These are phyloP conservation scores for Fusarium secorum DNA, from an alignment of 2,329 filamentous ascomycete species.

Conservation along the genomic window DNA sequence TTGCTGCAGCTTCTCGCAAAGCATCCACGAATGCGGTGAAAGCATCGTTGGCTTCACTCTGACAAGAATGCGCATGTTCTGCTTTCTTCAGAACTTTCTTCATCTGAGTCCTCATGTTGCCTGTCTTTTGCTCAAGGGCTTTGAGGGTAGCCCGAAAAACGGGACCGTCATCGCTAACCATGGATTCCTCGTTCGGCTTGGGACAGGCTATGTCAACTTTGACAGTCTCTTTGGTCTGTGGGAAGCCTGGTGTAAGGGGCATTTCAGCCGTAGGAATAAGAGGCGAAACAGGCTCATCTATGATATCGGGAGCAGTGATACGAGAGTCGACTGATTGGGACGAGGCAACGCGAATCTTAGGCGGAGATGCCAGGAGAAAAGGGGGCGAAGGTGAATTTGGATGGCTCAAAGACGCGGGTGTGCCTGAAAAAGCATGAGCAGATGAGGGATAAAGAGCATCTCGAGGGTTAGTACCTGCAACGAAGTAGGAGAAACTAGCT, in stretches of 20 bases:
- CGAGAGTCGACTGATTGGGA: constrained; percentile 86
- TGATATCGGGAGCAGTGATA: constrained; percentile 73
- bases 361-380: constrained; percentile 76
- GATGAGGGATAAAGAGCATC: not conserved
- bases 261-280: constrained; percentile 51
- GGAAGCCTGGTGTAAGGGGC: constrained; percentile 38
- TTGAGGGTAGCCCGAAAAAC: constrained; percentile 97
- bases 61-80: constrained; percentile 84
- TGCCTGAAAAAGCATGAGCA: constrained; percentile 50
- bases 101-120: constrained; percentile 91
- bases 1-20: constrained; percentile 84
- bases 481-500: constrained; percentile 94
- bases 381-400: constrained; percentile 74
- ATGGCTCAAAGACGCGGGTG: constrained; percentile 56
- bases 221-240: constrained; percentile 59
- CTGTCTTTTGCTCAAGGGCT: constrained; percentile 93
- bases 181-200: constrained; percentile 84
- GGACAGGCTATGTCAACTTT: constrained; percentile 90
- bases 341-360: constrained; percentile 83
- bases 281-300: constrained; percentile 67
- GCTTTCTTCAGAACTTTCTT: constrained; percentile 95
- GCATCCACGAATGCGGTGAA: constrained; percentile 84
- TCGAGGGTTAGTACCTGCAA: constrained; percentile 67
- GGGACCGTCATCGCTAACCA: constrained; percentile 88
- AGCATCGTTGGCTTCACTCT: constrained; percentile 85